These are phyloP conservation scores for Phlyctochytrium arcticum DNA, from an alignment of 192 early-diverging fungal genomes.

Conservation along the genomic window DNA sequence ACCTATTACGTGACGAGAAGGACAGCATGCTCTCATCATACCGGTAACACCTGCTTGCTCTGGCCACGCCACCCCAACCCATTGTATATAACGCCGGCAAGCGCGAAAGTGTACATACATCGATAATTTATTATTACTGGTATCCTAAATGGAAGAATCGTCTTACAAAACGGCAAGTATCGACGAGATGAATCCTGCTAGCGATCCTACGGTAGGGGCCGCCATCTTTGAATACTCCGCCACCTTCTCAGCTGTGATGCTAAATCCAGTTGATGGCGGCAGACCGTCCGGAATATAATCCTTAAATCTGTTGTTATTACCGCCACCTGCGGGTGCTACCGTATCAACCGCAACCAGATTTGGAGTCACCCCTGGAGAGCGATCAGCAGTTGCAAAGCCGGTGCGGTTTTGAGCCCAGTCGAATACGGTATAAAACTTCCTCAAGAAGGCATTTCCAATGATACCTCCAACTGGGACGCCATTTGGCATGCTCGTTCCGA, in stretches of 20 bases:
- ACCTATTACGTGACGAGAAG: neutral
- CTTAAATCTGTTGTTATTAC: no score
- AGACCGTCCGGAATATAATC: no score
- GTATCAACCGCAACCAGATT: neutral
- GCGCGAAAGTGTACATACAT: no score
- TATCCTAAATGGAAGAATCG: no score
- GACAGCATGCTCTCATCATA: no score
- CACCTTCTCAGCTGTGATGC: neutral
- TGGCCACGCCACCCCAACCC: no score
- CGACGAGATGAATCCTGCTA: no score
- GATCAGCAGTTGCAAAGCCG: conserved; percentile 27
- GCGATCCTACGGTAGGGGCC: neutral
- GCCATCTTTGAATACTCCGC: neutral
- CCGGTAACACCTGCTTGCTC: no score
- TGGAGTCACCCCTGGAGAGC: neutral
- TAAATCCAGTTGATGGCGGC: neutral
- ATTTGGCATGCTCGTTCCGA: neutral
- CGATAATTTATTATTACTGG: no score
- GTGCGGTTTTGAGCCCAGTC: conserved; percentile 20
- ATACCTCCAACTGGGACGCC: conserved; percentile 13
- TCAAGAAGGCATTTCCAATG: conserved; percentile 32
- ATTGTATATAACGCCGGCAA: no score
- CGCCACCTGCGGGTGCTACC: neutral
- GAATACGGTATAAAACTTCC: conserved; percentile 43
- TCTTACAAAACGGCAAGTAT: no score